Conservation (phyloP, 768 basidiomycete species). For the Trametes villosa region DNA sequence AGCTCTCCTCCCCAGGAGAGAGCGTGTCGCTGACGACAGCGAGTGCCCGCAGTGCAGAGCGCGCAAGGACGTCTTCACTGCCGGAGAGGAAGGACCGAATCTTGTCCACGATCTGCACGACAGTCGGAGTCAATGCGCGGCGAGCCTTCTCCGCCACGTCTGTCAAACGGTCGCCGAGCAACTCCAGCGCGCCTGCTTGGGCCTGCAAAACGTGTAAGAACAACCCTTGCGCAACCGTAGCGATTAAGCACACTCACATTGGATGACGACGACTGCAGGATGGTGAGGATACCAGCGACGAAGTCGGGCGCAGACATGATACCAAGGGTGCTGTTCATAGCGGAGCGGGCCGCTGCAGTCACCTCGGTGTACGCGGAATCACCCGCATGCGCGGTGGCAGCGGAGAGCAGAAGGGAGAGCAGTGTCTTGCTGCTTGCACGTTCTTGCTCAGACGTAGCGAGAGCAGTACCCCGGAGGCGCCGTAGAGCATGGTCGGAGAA, state of each 20-base stretch:
- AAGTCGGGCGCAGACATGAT: constrained; percentile 77
- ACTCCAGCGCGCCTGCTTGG: constrained; percentile 67
- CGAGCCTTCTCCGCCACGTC: constrained; percentile 62
- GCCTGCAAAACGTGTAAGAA: constrained; percentile 45
- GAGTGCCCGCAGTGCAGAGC: constrained; percentile 63
- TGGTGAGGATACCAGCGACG: constrained; percentile 54
- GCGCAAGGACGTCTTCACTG: constrained; percentile 44
- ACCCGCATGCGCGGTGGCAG: constrained; percentile 21
- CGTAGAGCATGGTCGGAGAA: constrained; percentile 63
- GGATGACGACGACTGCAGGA: constrained; percentile 52
- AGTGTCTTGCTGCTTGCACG: constrained; percentile 53
- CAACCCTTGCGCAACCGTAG: too few relatives aligned
- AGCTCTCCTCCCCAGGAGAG: constrained; percentile 65
- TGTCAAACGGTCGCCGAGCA: constrained; percentile 69
- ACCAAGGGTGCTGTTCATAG: constrained; percentile 57
- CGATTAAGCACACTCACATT: constrained; percentile 46
- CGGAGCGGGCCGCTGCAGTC: constrained; percentile 48
- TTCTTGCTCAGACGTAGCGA: constrained; percentile 23
- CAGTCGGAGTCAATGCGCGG: constrained; percentile 47
- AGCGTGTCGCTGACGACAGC: constrained; percentile 61
- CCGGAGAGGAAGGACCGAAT: constrained; percentile 54
- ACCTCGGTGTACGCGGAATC: constrained; percentile 42
- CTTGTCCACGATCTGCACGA: constrained; percentile 56
- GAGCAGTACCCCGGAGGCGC: constrained; percentile 31
- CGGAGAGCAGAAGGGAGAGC: constrained; percentile 36